Percentiles rank a stretch among this genome's conserved stretches.
These are phyloP conservation scores for Acacia crassicarpa DNA, from an alignment of 306 rosid genomes.

Conservation along the genomic window DNA sequence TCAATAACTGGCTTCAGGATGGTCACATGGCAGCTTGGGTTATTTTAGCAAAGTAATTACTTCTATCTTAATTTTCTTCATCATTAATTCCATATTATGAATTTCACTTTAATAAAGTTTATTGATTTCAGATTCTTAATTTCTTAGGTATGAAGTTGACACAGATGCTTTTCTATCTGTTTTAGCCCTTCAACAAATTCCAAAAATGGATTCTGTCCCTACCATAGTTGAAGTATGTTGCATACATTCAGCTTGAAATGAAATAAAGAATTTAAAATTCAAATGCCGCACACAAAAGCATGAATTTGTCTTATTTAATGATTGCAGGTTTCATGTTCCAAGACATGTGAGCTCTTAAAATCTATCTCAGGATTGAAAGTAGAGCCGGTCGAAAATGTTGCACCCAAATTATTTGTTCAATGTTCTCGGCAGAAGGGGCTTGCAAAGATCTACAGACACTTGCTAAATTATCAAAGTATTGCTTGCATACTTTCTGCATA, in stretches of 20 bases:
- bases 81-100: neutral
- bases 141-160: conserved; percentile 88
- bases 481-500: conserved; percentile 23
- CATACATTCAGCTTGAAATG: conserved; percentile 20
- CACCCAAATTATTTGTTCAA: conserved; percentile 94
- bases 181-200: conserved; percentile 94
- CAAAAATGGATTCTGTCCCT: conserved; percentile 76
- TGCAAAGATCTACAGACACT: conserved; percentile 92
- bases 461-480: conserved; percentile 88
- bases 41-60: conserved; percentile 14
- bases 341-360: conserved; percentile 82
- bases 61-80: conserved; percentile 11
- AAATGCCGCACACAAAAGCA: neutral
- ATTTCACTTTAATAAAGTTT: conserved; percentile 31
- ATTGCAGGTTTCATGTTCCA: conserved; percentile 88
- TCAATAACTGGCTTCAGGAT: neutral
- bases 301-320: conserved; percentile 30
- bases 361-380: conserved; percentile 87
- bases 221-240: conserved; percentile 86
- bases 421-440: conserved; percentile 99
- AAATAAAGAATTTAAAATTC: neutral
- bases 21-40: neutral
- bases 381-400: conserved; percentile 86
- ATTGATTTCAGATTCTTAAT: conserved; percentile 46
- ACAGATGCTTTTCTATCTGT: conserved; percentile 98